Base-by-base conservation (phyloP, 1,284 basidiomycete species). In the Leccinum subspadiceum region DNA sequence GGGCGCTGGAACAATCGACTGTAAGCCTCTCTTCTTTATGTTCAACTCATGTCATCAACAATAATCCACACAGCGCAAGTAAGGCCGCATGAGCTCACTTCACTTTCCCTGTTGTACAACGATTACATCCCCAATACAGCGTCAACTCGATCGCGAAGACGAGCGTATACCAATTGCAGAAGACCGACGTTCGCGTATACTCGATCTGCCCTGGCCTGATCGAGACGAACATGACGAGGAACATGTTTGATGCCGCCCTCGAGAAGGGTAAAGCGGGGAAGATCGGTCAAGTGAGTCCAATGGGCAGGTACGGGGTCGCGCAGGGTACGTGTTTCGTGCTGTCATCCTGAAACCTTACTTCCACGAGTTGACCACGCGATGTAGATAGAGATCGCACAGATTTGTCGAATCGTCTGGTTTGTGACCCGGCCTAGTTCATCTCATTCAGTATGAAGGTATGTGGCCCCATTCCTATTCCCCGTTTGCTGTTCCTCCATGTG, bases 201-300 rank as follows among this genome's bases (percentile, higher is more conserved):
- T 84, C 90, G n/a, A 86, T 97, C 63, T 96, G 93, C 70, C 95
- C 95, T 2, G 95, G 95, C 17, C 76, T 97, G 54, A 94, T 97
- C 67, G 91, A 96, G 76, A 96, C 93, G 2, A 90, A 87, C 37
- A 94, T 96, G 92, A 94, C 94, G 0, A 75, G 76, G 57, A 69
- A 69, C 5, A 81, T 87, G 17, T 97, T 97, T 66, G 86, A 92
- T 29, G 82, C 83, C 58, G 94, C 95, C 26, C 84, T 89, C 39
- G 73, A 83, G 61, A 82, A 86, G 35, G 95, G 95, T 9, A 89
- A 79, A 15, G 82, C 77, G 17, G 78, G 76, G 54, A 94, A 90
- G 76, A 84, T 97, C 58, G 95, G 94, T 2, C 91, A 94, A 72
- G 76, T 96, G 56, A 96, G 95, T 71, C 89, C 95, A 2, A 74